Conservation (phyloP, 108 stramenopile species). For the Cyclotella cryptica region DNA sequence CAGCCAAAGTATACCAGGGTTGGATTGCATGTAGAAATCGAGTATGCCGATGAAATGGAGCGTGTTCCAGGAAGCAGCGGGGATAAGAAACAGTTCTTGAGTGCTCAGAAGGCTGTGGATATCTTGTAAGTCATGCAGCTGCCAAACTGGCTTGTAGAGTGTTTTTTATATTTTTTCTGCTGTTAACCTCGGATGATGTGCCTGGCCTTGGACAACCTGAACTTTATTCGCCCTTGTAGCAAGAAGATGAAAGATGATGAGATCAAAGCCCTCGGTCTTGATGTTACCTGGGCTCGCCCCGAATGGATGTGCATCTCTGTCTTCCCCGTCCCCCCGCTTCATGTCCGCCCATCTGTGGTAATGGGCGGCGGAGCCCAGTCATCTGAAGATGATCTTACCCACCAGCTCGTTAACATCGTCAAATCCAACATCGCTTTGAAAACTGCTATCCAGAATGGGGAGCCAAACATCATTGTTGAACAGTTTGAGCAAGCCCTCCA, state of each 20-base stretch:
- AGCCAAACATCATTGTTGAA: conserved; percentile 92
- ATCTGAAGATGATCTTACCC: conserved; percentile 97
- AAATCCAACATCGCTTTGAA: conserved; percentile 94
- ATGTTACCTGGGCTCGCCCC: conserved; percentile 92
- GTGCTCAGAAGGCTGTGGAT: conserved; percentile 86
- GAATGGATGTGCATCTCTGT: conserved; percentile 98
- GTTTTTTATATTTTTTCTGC: not conserved
- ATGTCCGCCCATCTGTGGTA: conserved; percentile 96
- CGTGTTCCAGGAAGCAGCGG: conserved; percentile 68
- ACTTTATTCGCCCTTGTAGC: conserved; percentile 19
- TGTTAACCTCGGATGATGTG: not conserved
- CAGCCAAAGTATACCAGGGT: conserved; percentile 89
- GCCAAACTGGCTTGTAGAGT: not conserved
- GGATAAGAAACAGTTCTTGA: conserved; percentile 93
- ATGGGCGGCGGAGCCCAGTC: conserved; percentile 78
- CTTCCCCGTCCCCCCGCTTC: conserved; percentile 97
- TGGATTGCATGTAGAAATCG: conserved; percentile 89
- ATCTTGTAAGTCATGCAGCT: conserved; percentile 64
- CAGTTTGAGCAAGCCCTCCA: conserved; percentile 97
- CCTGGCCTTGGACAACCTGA: not conserved
- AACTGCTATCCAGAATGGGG: conserved; percentile 90
- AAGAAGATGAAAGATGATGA: conserved; percentile 95
- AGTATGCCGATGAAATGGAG: conserved; percentile 82
- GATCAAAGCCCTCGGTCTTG: conserved; percentile 87
- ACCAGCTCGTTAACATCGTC: conserved; percentile 96